These are phyloP conservation scores for Starmerella apicola DNA, from an alignment of 805 yeast genomes.

Conservation along the genomic window DNA sequence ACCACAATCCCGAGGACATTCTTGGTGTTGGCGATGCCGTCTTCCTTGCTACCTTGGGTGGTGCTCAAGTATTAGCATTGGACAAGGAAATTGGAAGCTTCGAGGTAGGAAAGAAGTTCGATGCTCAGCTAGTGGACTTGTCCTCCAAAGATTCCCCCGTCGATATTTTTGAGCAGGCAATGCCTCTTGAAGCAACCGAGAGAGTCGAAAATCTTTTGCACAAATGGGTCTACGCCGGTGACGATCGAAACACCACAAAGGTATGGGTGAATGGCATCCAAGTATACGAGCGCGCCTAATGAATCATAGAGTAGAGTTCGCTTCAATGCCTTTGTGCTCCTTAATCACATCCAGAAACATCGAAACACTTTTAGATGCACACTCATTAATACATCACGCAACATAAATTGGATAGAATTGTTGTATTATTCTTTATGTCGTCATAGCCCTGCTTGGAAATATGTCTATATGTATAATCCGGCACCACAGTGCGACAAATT, in stretches of 20 bases:
- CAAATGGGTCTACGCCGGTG: conserved; percentile 90
- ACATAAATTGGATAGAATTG: too few relatives aligned
- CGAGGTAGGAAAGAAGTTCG: conserved; percentile 67
- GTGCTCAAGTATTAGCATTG: conserved; percentile 63
- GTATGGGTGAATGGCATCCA: conserved; percentile 76
- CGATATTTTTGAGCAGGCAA: conserved; percentile 57
- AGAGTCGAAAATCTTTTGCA: conserved; percentile 50
- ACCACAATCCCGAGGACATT: conserved; percentile 31
- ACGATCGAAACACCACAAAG: conserved; percentile 68
- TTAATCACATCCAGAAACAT: too few relatives aligned
- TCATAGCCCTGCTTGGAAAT: too few relatives aligned
- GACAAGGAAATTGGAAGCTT: conserved; percentile 54
- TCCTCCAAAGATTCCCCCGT: conserved; percentile 42
- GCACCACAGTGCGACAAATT: too few relatives aligned
- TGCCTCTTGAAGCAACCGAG: conserved; percentile 21
- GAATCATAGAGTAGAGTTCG: not conserved
- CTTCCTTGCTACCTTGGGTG: conserved; percentile 78
- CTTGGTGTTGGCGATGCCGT: conserved; percentile 59
- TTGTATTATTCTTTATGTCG: too few relatives aligned
- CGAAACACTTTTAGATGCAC: too few relatives aligned
- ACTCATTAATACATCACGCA: conserved; percentile 7
- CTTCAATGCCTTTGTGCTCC: too few relatives aligned
- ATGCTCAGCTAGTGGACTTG: conserved; percentile 66
- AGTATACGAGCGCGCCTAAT: conserved; percentile 37
- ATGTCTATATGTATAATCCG: too few relatives aligned